Percentiles rank a stretch among this genome's conserved stretches.
These are phyloP conservation scores for Phyllosticta citrichinensis DNA, from an alignment of 2,329 filamentous ascomycete genomes.

Conservation along the genomic window DNA sequence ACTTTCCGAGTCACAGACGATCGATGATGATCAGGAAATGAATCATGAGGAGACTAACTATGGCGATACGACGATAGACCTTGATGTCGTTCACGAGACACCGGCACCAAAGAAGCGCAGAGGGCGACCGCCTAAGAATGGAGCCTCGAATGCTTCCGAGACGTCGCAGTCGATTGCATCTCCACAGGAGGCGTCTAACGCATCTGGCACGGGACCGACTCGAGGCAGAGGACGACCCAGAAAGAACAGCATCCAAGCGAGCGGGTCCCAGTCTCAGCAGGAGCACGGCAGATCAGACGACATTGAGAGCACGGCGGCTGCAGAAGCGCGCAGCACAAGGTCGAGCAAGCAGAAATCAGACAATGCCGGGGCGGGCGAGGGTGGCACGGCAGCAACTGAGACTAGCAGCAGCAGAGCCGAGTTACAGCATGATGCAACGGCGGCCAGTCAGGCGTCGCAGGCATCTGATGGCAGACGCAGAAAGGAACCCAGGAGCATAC, in stretches of 20 bases:
- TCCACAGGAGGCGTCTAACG: neutral
- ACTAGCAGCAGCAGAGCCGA: neutral
- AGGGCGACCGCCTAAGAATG: neutral
- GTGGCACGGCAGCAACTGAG: slow-evolving; percentile 4
- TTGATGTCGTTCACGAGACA: neutral
- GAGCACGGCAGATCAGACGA: neutral
- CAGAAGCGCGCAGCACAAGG: neutral
- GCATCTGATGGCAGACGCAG: neutral
- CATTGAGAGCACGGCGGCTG: neutral
- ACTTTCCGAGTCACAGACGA: slow-evolving; percentile 1
- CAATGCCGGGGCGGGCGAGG: neutral
- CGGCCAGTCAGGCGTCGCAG: slow-evolving; percentile 5
- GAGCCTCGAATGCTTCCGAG: slow-evolving; percentile 18
- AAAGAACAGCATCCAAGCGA: neutral
- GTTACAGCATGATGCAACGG: neutral
- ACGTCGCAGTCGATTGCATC: slow-evolving; percentile 12
- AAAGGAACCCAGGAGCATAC: slow-evolving; percentile 38
- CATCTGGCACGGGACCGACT: neutral
- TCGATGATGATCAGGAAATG: neutral
- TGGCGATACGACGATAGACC: neutral
- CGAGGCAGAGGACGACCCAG: neutral
- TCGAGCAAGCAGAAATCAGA: neutral
- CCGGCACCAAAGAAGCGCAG: slow-evolving; percentile 4
- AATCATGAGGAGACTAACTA: neutral
- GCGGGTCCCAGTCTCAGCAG: neutral